A percentile compares a stretch with the other conserved stretches of the same genome.
Conservation (phyloP, 805 yeast genomes). For the Candida chauliodis region DNA sequence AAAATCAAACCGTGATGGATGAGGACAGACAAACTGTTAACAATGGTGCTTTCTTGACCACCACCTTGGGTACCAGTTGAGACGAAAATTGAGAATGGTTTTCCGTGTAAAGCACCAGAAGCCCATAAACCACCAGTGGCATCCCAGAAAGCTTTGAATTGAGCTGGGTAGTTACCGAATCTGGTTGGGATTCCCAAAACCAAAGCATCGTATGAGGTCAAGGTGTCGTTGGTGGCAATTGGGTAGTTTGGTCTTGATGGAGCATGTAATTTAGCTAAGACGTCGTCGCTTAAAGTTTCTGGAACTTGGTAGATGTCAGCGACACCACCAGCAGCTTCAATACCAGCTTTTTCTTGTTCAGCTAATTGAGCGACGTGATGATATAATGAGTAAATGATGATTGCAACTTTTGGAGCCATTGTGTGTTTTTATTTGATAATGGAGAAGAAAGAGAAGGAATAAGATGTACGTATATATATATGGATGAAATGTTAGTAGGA, state of each 20-base stretch:
- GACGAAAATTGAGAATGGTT: constrained; percentile 69
- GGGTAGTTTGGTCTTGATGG: constrained; percentile 51
- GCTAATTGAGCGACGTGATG: constrained; percentile 75
- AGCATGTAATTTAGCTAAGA: constrained; percentile 56
- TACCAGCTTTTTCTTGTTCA: constrained; percentile 62
- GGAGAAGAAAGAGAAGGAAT: neutral
- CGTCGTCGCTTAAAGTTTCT: constrained; percentile 66
- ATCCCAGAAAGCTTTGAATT: constrained; percentile 74
- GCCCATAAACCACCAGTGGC: constrained; percentile 74
- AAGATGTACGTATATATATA: too few species aligned
- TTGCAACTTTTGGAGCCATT: constrained; percentile 40
- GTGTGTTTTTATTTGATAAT: constrained; percentile 9
- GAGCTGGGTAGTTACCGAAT: constrained; percentile 78
- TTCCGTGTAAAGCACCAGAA: constrained; percentile 64
- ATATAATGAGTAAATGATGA: constrained; percentile 64
- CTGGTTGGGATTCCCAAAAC: constrained; percentile 85
- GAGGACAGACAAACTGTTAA: constrained; percentile 59
- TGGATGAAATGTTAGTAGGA: too few species aligned
- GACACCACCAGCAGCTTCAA: constrained; percentile 61
- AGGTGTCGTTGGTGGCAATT: constrained; percentile 55
- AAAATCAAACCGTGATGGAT: constrained; percentile 79
- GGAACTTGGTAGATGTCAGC: constrained; percentile 73
- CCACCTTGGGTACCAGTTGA: constrained; percentile 78
- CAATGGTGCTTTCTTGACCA: constrained; percentile 73
- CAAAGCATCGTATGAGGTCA: constrained; percentile 71